Evolutionary conservation across 164 flowering plant species (phyloP).

Genomic region (Litsea cubeba): DNA sequence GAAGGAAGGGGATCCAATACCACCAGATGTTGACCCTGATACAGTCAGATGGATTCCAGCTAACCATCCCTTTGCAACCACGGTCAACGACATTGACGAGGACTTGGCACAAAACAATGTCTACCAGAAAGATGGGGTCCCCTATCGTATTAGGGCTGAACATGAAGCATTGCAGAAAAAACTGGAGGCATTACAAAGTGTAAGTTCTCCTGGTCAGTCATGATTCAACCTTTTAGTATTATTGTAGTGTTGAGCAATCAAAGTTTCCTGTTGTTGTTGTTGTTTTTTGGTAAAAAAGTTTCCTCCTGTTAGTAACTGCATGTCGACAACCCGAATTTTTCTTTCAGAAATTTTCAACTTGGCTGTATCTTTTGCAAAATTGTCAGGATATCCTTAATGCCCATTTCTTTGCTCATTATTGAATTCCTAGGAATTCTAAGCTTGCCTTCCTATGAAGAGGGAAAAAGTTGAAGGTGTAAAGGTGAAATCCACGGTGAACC

Average conservation of each 20-base stretch:
- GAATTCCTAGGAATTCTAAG: no score
- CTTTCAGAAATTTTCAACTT: no score
- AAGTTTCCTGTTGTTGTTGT: no score
- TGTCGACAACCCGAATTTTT: no score
- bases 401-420: no score
- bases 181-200: constrained; percentile 78
- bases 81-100: constrained; percentile 81
- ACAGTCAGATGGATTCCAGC: constrained; percentile 97
- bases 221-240: background rate
- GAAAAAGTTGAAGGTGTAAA: no score
- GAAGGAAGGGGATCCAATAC: constrained; percentile 88
- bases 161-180: constrained; percentile 89
- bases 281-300: no score
- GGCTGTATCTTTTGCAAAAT: no score
- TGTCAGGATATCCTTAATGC: no score
- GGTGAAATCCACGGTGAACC: no score
- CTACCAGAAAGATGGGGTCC: constrained; percentile 89
- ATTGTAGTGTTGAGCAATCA: background rate
- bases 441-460: no score
- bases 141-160: constrained; percentile 89
- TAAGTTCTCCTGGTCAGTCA: constrained; percentile 27
- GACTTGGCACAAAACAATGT: constrained; percentile 88
- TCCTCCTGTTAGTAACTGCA: no score
- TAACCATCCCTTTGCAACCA: constrained; percentile 98
- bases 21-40: constrained; percentile 96